Conservation (phyloP, 371 early-diverging fungal genomes). For the Mucor irregularis region DNA sequence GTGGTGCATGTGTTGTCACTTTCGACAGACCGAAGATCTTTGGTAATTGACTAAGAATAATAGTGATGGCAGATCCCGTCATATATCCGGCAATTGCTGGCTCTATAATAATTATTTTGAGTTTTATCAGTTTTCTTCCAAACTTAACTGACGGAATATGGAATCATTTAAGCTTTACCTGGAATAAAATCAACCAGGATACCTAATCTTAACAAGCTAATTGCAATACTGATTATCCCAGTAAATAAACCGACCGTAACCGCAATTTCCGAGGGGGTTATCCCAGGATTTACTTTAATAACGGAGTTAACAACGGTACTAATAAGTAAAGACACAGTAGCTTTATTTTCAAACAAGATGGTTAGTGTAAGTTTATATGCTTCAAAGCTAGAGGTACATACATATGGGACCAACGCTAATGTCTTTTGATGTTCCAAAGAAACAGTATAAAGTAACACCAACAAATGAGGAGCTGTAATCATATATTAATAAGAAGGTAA, state of each 20-base stretch:
- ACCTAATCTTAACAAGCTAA: conserved; percentile 79
- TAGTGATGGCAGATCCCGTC: conserved; percentile 73
- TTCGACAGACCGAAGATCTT: conserved; percentile 71
- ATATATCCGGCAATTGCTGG: conserved; percentile 76
- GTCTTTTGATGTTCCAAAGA: conserved; percentile 85
- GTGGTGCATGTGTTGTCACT: conserved; percentile 54
- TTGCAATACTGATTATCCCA: conserved; percentile 55
- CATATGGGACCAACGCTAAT: conserved; percentile 83
- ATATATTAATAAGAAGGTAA: not conserved
- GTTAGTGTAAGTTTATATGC: too few relatives aligned
- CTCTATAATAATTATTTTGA: not conserved
- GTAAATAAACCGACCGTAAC: conserved; percentile 57
- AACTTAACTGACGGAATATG: not conserved
- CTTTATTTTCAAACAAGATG: conserved; percentile 20
- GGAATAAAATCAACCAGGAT: conserved; percentile 87
- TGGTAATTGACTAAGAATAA: conserved; percentile 72
- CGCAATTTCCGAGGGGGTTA: conserved; percentile 45
- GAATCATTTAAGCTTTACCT: conserved; percentile 5
- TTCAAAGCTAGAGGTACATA: conserved; percentile 19
- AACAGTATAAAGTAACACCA: conserved; percentile 48
- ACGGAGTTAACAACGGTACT: conserved; percentile 61
- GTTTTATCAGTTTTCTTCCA: not conserved
- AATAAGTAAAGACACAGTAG: conserved; percentile 81
- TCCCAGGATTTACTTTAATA: conserved; percentile 15
- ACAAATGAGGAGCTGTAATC: conserved; percentile 37